Evolutionary conservation across 257 asterid species (phyloP).

Genomic region (Coffea eugenioides): DNA sequence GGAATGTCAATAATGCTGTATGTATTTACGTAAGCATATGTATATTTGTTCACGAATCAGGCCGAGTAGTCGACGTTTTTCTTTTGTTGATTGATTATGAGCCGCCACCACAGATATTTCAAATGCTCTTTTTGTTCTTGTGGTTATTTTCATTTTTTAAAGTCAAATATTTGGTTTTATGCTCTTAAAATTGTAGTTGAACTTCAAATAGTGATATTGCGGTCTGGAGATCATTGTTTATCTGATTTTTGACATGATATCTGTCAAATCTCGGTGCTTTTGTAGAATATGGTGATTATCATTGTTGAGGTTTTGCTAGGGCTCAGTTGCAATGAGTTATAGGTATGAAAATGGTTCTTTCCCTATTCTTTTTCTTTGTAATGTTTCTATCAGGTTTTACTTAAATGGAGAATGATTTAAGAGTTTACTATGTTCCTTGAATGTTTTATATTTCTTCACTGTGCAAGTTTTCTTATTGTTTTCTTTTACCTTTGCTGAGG

Average conservation of each 20-base stretch:
- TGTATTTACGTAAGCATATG: neutral
- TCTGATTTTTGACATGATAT: neutral
- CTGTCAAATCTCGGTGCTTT: neutral
- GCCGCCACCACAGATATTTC: neutral
- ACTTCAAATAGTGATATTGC: neutral
- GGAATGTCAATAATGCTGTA: neutral
- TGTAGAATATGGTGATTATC: conserved; percentile 2
- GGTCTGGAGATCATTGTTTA: neutral
- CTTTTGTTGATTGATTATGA: neutral
- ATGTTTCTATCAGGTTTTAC: neutral
- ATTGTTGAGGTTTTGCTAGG: conserved; percentile 12
- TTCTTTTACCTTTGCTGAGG: neutral
- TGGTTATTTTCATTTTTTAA: neutral
- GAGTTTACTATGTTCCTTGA: conserved; percentile 10
- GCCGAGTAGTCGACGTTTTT: neutral
- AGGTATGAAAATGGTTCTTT: too few relatives aligned
- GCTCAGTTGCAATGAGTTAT: conserved; percentile 2
- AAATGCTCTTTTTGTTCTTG: neutral
- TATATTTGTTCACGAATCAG: neutral
- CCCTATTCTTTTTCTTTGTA: neutral
- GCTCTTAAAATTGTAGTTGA: neutral
- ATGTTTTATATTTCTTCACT: neutral
- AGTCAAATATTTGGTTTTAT: neutral
- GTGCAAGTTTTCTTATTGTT: neutral
- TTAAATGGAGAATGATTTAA: neutral